Conservation (phyloP, 108 stramenopile genomes). For the Epithemia pelagica region DNA sequence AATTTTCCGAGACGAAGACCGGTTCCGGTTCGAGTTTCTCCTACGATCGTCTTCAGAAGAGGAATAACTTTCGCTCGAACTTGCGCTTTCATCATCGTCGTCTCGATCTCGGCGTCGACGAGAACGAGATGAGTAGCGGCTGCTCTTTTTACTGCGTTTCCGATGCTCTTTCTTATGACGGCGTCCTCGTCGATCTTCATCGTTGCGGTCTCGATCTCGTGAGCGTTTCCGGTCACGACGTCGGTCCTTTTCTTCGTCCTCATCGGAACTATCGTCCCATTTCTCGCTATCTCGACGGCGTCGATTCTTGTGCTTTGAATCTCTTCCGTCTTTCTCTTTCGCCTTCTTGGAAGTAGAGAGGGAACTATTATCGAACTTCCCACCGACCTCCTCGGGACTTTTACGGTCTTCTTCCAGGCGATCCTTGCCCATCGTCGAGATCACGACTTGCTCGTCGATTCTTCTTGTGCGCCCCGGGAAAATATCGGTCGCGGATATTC, state of each 20-base stretch:
- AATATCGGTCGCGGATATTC: too few species aligned
- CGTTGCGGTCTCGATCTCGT: too few species aligned
- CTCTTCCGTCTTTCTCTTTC: not conserved
- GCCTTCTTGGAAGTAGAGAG: too few species aligned
- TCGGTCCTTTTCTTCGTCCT: not conserved
- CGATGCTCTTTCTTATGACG: too few species aligned
- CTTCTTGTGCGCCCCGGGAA: too few species aligned
- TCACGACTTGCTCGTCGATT: too few species aligned
- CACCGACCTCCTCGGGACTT: too few species aligned
- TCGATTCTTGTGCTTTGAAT: not conserved
- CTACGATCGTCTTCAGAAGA: not conserved
- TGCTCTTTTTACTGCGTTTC: too few species aligned
- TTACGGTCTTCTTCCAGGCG: too few species aligned
- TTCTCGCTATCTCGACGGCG: not conserved
- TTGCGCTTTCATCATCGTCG: not conserved
- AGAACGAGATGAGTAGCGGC: too few species aligned
- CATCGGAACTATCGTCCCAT: not conserved
- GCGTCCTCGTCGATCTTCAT: not conserved
- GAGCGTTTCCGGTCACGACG: not conserved
- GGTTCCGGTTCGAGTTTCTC: not conserved
- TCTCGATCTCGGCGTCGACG: slow-evolving; percentile 1
- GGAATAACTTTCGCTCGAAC: not conserved
- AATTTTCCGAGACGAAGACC: not conserved
- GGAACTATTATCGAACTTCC: too few species aligned
- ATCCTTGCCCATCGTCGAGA: too few species aligned